Evolutionary conservation across 140 eudicot genomes (phyloP).

Genomic region (Stevia rebaudiana): DNA sequence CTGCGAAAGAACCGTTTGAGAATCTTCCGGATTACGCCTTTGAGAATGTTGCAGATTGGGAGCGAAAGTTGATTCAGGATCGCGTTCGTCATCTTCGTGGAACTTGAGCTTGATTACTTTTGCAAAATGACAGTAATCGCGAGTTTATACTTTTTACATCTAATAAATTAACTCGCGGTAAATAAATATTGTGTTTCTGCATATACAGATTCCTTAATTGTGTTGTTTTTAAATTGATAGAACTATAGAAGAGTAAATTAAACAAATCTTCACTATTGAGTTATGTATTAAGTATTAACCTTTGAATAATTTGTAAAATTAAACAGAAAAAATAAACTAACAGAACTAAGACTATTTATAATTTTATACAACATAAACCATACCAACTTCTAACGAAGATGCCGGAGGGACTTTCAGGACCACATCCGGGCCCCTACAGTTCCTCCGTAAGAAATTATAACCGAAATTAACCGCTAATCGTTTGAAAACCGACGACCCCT

Average conservation of each 20-base stretch:
- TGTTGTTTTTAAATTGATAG: not conserved
- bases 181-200: not conserved
- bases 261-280: not conserved
- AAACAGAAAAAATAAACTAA: conserved; percentile 14
- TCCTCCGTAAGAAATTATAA: conserved; percentile 60
- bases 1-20: conserved; percentile 78
- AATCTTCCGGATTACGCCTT: conserved; percentile 74
- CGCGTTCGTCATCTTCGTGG: conserved; percentile 76
- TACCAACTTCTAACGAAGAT: conserved; percentile 81
- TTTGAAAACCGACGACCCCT: conserved; percentile 62
- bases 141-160: not conserved
- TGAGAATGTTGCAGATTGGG: conserved; percentile 82
- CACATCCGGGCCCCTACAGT: conserved; percentile 75
- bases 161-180: not conserved
- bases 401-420: conserved; percentile 77
- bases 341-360: conserved; percentile 13
- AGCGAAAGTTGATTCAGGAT: conserved; percentile 72
- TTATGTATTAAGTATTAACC: not conserved
- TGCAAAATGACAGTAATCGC: not conserved
- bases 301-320: not conserved
- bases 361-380: conserved; percentile 85
- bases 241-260: no score
- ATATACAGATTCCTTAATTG: not conserved
- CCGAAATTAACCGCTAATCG: conserved; percentile 65
- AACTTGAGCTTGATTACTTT: conserved; percentile 27